Conservation (phyloP, 164 flowering plant species). For the Warburgia ugandensis region DNA sequence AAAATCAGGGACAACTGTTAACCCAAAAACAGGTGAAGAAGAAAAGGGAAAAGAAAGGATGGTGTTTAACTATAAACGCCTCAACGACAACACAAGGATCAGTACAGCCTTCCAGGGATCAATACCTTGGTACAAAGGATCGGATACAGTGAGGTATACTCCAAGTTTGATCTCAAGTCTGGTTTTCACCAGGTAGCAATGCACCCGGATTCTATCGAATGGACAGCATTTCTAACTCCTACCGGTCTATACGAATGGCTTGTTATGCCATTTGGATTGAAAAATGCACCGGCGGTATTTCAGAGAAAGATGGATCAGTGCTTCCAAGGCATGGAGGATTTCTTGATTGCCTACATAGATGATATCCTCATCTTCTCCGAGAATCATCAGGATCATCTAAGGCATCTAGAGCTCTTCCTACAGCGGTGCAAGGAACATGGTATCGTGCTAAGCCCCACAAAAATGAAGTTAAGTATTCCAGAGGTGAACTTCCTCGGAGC, state of each 20-base stretch:
- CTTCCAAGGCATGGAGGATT: conserved; percentile 6
- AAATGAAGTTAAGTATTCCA: conserved; percentile 3
- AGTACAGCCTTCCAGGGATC: conserved; percentile 4
- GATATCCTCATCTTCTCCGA: conserved; percentile 15
- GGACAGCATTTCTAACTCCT: conserved; percentile 6
- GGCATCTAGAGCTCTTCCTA: conserved; percentile 5
- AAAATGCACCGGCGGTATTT: conserved; percentile 9
- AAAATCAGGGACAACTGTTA: conserved; percentile 1
- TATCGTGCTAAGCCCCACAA: conserved; percentile 7
- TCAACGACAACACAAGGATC: conserved; percentile 11
- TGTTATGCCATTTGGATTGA: conserved; percentile 9
- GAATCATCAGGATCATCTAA: background rate
- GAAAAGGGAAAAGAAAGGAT: conserved; percentile 7
- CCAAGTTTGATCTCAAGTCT: conserved; percentile 6
- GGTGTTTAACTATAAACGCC: conserved; percentile 4
- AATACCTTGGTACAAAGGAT: background rate
- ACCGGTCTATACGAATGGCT: conserved; percentile 8
- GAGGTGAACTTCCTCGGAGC: conserved; percentile 7
- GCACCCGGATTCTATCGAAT: conserved; percentile 3
- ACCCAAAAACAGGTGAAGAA: conserved; percentile 5
- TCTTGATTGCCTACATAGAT: conserved; percentile 11
- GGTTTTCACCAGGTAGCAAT: conserved; percentile 10
- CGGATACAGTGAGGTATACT: background rate
- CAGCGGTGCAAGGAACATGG: conserved; percentile 8
- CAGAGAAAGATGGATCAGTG: conserved; percentile 16